These are phyloP conservation scores for Rhodotorula mucilaginosa DNA, from an alignment of 1,284 basidiomycete genomes.

Conservation along the genomic window DNA sequence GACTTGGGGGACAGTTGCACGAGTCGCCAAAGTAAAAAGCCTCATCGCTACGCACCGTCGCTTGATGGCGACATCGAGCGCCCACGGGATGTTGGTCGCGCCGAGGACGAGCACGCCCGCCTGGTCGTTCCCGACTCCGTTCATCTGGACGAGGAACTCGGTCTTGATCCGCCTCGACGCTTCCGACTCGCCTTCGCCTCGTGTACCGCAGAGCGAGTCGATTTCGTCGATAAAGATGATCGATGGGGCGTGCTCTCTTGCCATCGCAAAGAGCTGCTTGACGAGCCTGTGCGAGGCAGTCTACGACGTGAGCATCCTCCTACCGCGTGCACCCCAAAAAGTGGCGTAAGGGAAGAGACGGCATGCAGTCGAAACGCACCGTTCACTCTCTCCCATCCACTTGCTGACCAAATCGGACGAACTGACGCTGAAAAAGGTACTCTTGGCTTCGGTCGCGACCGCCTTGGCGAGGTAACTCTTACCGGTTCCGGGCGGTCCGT, in stretches of 20 bases:
- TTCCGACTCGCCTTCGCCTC: constrained; percentile 94
- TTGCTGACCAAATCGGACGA: constrained; percentile 95
- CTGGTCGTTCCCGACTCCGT: constrained; percentile 96
- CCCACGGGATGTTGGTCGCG: constrained; percentile 97
- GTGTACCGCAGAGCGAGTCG: constrained; percentile 89
- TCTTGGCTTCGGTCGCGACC: constrained; percentile 97
- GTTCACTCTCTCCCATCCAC: constrained; percentile 98
- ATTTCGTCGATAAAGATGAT: constrained; percentile 99
- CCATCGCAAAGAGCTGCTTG: constrained; percentile 94
- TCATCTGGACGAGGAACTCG: constrained; percentile 92
- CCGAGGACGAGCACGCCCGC: constrained; percentile 97
- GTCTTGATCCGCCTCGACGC: constrained; percentile 96
- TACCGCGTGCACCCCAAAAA: neutral
- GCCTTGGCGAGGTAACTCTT: constrained; percentile 96
- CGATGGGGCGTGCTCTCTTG: constrained; percentile 90
- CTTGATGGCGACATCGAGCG: constrained; percentile 96
- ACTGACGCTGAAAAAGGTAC: constrained; percentile 96
- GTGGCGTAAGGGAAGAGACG: neutral
- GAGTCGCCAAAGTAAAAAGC: too few species aligned
- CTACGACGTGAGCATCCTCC: too few species aligned
- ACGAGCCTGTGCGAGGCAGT: constrained; percentile 65
- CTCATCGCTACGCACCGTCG: constrained; percentile 61
- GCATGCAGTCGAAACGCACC: constrained; percentile 54
- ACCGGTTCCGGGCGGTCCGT: constrained; percentile 93
- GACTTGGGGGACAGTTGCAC: too few species aligned